These are phyloP conservation scores for Colletotrichum lini DNA, from an alignment of 2,329 filamentous ascomycete genomes.

Conservation along the genomic window DNA sequence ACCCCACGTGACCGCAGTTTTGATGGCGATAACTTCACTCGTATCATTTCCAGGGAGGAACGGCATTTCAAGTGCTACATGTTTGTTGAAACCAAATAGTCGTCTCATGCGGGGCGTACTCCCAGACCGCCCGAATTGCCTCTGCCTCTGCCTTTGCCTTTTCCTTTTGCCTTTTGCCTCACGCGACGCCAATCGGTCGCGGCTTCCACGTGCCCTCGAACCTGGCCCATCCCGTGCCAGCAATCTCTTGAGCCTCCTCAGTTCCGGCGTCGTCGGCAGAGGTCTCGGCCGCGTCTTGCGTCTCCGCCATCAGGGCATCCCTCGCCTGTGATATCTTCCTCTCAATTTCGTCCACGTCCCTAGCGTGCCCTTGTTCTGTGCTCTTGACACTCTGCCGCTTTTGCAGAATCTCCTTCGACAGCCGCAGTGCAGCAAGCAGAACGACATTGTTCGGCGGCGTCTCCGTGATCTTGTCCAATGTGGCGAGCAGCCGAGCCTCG, in stretches of 20 bases:
- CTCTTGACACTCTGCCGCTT: conserved; percentile 41
- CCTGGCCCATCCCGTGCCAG: conserved; percentile 61
- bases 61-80: neutral
- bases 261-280: conserved; percentile 28
- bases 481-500: conserved; percentile 53
- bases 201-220: conserved; percentile 69
- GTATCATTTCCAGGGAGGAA: no score
- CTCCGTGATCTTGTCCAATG: conserved; percentile 57
- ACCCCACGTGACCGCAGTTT: conserved; percentile 25
- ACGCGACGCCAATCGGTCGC: conserved; percentile 71
- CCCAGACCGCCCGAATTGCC: no score
- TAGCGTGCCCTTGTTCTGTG: conserved; percentile 20
- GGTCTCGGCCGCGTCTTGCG: conserved; percentile 19
- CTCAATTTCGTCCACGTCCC: conserved; percentile 46
- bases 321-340: conserved; percentile 42
- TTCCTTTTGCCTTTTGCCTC: conserved; percentile 34
- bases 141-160: neutral
- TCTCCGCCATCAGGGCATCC: conserved; percentile 32
- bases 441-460: conserved; percentile 59
- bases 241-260: conserved; percentile 34
- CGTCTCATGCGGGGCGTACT: neutral
- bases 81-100: neutral
- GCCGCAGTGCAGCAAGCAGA: conserved; percentile 60
- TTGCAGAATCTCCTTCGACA: conserved; percentile 59
- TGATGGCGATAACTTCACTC: neutral